phyloP scores from a whole-genome alignment of 2,329 filamentous ascomycete genomes.

The Fusarium fracticaudum region DNA sequence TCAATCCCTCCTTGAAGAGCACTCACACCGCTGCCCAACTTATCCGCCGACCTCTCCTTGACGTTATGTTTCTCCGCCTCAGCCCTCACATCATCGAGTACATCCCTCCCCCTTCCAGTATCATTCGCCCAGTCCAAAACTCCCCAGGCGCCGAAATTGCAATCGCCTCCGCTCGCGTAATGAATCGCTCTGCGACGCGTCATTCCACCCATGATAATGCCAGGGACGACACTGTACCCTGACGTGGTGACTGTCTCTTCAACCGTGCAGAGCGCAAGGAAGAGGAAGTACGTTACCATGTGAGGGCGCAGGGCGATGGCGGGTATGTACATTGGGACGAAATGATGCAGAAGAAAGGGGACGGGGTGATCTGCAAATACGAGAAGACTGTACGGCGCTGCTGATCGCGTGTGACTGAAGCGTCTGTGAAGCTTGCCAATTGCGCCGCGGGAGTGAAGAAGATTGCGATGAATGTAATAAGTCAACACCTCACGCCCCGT shows the following conservation, averaged over 20 bases:
- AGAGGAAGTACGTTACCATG: constrained; percentile 75
- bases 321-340: constrained; percentile 73
- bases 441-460: constrained; percentile 66
- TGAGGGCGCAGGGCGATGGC: constrained; percentile 73
- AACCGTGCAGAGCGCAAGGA: constrained; percentile 69
- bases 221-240: constrained; percentile 70
- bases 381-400: constrained; percentile 69
- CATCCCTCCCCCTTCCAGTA: constrained; percentile 61
- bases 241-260: constrained; percentile 75
- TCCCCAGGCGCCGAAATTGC: constrained; percentile 71
- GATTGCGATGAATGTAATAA: constrained; percentile 78
- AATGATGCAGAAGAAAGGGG: constrained; percentile 69
- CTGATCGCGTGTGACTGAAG: constrained; percentile 62
- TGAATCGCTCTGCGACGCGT: constrained; percentile 57
- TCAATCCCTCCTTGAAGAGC: constrained; percentile 48
- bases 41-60: constrained; percentile 52
- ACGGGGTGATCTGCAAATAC: constrained; percentile 75
- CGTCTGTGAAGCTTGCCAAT: constrained; percentile 55
- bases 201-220: constrained; percentile 63
- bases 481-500: constrained; percentile 66
- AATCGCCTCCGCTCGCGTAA: constrained; percentile 63
- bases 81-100: constrained; percentile 63
- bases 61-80: constrained; percentile 67
- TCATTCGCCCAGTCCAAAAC: constrained; percentile 70
- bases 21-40: constrained; percentile 46